A percentile compares a stretch with the other conserved stretches of the same genome.
Evolutionary conservation across 2,329 filamentous ascomycete genomes (phyloP).

Genomic region (Lachnellula hyalina): DNA sequence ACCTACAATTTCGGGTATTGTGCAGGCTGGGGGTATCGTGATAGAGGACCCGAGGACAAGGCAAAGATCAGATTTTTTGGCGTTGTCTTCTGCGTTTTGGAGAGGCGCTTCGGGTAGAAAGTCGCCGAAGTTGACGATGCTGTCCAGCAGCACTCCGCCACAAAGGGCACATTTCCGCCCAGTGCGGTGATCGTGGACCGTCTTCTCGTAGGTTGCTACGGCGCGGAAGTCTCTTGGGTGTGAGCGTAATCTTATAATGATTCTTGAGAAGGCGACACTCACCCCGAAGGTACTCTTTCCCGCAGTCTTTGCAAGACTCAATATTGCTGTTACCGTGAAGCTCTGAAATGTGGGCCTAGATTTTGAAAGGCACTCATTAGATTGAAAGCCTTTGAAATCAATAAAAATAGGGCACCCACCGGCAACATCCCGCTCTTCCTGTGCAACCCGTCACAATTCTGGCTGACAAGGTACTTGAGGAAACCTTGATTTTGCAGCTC

Average conservation of each 20-base stretch:
- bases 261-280: slow-evolving; percentile 11
- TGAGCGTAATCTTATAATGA: slow-evolving; percentile 8
- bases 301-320: slow-evolving; percentile 40
- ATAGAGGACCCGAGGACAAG: slow-evolving; percentile 43
- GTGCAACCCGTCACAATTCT: slow-evolving; percentile 43
- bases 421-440: slow-evolving; percentile 42
- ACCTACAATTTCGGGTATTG: slow-evolving; percentile 36
- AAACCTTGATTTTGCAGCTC: slow-evolving; percentile 38
- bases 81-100: slow-evolving; percentile 33
- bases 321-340: slow-evolving; percentile 44
- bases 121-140: slow-evolving; percentile 43
- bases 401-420: slow-evolving; percentile 25
- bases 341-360: slow-evolving; percentile 39
- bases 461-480: slow-evolving; percentile 40
- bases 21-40: slow-evolving; percentile 38
- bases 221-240: slow-evolving; percentile 37
- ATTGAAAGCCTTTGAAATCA: not conserved
- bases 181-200: slow-evolving; percentile 41
- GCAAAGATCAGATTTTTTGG: slow-evolving; percentile 39
- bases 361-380: not conserved
- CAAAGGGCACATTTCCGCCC: slow-evolving; percentile 40
- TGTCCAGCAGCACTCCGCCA: slow-evolving; percentile 37
- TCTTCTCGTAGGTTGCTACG: slow-evolving; percentile 38
- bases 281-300: slow-evolving; percentile 40
- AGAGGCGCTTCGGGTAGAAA: slow-evolving; percentile 31